Percentiles rank a stretch among this genome's conserved stretches.
Evolutionary conservation across 2,329 filamentous ascomycete genomes (phyloP).

Genomic region (Knufia petricola): DNA sequence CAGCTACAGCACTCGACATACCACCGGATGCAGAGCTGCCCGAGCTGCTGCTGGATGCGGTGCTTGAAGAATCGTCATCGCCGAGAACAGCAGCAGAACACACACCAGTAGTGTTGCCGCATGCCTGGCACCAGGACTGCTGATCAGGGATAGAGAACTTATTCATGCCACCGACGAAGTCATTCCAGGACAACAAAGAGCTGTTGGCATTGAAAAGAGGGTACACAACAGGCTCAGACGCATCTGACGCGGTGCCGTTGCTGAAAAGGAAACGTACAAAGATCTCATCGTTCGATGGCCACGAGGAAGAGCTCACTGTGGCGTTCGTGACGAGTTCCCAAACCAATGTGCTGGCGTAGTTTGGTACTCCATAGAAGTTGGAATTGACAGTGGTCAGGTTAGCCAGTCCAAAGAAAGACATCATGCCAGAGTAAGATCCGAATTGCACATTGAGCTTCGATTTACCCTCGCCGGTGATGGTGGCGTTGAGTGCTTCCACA

Average conservation of each 20-base stretch:
- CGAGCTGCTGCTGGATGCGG: constrained; percentile 15
- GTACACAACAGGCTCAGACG: constrained; percentile 40
- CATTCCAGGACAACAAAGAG: constrained; percentile 54
- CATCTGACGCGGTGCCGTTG: constrained; percentile 47
- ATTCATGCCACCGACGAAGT: constrained; percentile 55
- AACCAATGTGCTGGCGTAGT: constrained; percentile 72
- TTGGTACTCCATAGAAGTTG: constrained; percentile 67
- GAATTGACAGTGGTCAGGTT: constrained; percentile 41
- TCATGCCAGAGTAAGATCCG: constrained; percentile 52
- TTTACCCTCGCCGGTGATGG: constrained; percentile 30
- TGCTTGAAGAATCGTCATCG: constrained; percentile 23
- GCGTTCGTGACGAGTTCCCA: constrained; percentile 61
- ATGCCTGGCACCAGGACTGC: constrained; percentile 62
- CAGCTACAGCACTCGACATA: constrained; percentile 63
- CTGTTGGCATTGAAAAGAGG: constrained; percentile 51
- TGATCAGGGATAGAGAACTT: constrained; percentile 59
- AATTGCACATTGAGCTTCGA: constrained; percentile 46
- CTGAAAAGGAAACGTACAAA: constrained; percentile 54
- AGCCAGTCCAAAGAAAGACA: constrained; percentile 53
- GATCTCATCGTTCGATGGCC: constrained; percentile 41
- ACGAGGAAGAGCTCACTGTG: constrained; percentile 25
- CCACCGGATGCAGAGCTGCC: constrained; percentile 29
- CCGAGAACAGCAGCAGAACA: constrained; percentile 44
- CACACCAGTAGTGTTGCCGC: constrained; percentile 60
- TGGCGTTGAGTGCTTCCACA: constrained; percentile 37